phyloP scores from a whole-genome alignment of 1,284 basidiomycete species.

The Ganoderma leucocontextum region DNA sequence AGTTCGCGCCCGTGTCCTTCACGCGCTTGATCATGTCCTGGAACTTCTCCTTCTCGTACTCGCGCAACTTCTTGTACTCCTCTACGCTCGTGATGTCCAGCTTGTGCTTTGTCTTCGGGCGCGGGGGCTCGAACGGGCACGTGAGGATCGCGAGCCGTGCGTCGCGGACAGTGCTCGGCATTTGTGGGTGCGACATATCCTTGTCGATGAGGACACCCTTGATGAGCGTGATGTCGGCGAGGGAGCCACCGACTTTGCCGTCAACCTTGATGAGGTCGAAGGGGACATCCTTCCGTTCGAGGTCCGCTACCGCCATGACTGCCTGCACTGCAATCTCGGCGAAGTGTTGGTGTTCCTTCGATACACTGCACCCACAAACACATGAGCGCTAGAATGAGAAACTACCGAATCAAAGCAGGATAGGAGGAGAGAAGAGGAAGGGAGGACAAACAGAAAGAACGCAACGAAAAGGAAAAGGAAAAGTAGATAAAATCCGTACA shows the following conservation, averaged over 20 bases:
- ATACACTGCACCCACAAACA: conserved; percentile 71
- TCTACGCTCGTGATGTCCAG: conserved; percentile 98
- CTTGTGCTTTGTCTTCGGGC: conserved; percentile 99
- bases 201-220: conserved; percentile 98
- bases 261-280: conserved; percentile 99
- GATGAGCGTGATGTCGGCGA: conserved; percentile 94
- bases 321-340: conserved; percentile 98
- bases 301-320: conserved; percentile 94
- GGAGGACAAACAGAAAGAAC: neutral
- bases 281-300: conserved; percentile 93
- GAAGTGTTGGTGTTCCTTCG: conserved; percentile 95
- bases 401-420: neutral
- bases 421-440: conserved; percentile 10
- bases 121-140: conserved; percentile 98
- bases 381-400: conserved; percentile 9
- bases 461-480: neutral
- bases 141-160: conserved; percentile 97
- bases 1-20: conserved; percentile 97
- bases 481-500: conserved; percentile 63
- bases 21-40: conserved; percentile 97
- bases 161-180: conserved; percentile 90
- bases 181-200: conserved; percentile 99
- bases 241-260: conserved; percentile 96
- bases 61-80: conserved; percentile 94
- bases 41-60: conserved; percentile 97